Conservation (phyloP, 805 yeast species). For the Jamesozyma piceae region DNA sequence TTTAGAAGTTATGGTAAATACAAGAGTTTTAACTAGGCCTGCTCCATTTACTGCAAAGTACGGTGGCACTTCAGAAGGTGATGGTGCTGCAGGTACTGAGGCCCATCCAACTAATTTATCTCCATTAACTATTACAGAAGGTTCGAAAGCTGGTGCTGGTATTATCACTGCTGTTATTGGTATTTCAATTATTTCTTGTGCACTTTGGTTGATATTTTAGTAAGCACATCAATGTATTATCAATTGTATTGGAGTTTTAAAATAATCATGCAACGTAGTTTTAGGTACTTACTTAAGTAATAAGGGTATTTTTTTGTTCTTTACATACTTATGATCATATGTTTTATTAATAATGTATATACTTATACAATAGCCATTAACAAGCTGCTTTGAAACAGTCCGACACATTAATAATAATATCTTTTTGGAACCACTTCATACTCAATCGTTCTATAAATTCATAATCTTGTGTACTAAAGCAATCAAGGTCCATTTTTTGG, state of each 20-base stretch:
- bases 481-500: slow-evolving; percentile 22
- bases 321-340: no score
- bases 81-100: slow-evolving; percentile 58
- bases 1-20: slow-evolving; percentile 48
- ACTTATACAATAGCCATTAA: no score
- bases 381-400: slow-evolving; percentile 4
- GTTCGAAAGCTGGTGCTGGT: slow-evolving; percentile 61
- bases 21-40: slow-evolving; percentile 30
- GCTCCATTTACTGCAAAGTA: slow-evolving; percentile 52
- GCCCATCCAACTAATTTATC: slow-evolving; percentile 30
- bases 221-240: no score
- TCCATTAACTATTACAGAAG: slow-evolving; percentile 36
- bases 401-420: slow-evolving; percentile 3
- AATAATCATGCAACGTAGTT: no score
- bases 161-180: slow-evolving; percentile 53
- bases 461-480: slow-evolving; percentile 28
- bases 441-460: slow-evolving; percentile 17
- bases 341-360: no score
- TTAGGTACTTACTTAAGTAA: no score
- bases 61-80: slow-evolving; percentile 68
- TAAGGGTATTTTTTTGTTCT: no score
- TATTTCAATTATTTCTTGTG: slow-evolving; percentile 34
- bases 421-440: slow-evolving; percentile 17
- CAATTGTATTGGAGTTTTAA: no score
- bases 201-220: slow-evolving; percentile 37